These are phyloP conservation scores for Heritiera littoralis DNA, from an alignment of 345 rosid species.

Conservation along the genomic window DNA sequence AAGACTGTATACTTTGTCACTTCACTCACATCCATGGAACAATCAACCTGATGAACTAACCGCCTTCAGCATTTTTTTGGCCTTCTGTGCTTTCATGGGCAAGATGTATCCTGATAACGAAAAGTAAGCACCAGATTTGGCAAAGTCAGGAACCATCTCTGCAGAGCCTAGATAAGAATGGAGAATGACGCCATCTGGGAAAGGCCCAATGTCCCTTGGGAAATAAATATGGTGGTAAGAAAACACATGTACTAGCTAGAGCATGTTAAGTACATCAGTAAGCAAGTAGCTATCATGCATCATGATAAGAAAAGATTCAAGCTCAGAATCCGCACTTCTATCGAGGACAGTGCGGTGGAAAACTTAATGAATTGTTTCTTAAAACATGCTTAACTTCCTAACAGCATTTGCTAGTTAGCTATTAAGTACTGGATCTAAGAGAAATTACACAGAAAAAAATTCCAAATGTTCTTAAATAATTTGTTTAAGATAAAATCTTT, in stretches of 20 bases:
- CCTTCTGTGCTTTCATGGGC: slow-evolving; percentile 74
- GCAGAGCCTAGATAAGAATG: slow-evolving; percentile 88
- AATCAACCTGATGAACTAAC: slow-evolving; percentile 42
- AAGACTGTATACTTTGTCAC: background rate
- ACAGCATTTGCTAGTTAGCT: background rate
- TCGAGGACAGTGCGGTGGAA: background rate
- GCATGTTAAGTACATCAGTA: background rate
- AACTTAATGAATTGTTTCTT: background rate
- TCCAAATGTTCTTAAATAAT: background rate
- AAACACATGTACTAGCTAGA: background rate
- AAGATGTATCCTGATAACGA: slow-evolving; percentile 89
- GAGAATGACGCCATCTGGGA: slow-evolving; percentile 82
- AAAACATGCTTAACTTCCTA: background rate
- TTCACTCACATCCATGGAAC: background rate
- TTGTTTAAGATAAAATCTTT: background rate
- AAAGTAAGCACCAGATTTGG: slow-evolving; percentile 87
- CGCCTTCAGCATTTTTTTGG: slow-evolving; percentile 68
- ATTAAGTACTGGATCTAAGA: background rate
- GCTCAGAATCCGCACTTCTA: background rate
- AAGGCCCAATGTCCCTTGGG: slow-evolving; percentile 71
- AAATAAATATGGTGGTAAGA: slow-evolving; percentile 12
- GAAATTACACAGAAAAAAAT: background rate
- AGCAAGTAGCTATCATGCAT: background rate
- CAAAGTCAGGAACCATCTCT: slow-evolving; percentile 94
- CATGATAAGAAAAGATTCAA: background rate